Evolutionary conservation across 2,329 filamentous ascomycete genomes (phyloP).

Genomic region (Trichophyton verrucosum): DNA sequence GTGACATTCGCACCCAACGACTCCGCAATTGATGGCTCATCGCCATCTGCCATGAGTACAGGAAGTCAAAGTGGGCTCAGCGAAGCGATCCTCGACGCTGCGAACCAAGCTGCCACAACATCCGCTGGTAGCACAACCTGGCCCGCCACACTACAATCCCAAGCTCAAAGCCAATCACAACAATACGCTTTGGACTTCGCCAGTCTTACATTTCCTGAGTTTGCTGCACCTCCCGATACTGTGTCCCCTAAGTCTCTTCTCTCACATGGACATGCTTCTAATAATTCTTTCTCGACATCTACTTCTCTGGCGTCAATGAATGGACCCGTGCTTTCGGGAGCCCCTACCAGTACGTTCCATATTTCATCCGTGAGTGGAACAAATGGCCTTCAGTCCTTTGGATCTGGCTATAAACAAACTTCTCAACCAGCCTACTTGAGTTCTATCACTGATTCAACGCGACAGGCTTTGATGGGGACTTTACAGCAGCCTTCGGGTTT

Average conservation of each 20-base stretch:
- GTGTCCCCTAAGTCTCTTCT: constrained; percentile 65
- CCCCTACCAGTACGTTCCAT: constrained; percentile 40
- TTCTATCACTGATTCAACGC: constrained; percentile 54
- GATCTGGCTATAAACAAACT: constrained; percentile 3
- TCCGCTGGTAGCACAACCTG: constrained; percentile 47
- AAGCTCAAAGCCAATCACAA: constrained; percentile 52
- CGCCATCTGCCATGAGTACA: constrained; percentile 89
- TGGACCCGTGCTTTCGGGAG: constrained; percentile 56
- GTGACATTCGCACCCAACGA: constrained; percentile 62
- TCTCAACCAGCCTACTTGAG: constrained; percentile 38
- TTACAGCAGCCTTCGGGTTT: constrained; percentile 45
- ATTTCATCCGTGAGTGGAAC: constrained; percentile 1
- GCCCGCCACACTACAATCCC: constrained; percentile 57
- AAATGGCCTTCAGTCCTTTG: not conserved
- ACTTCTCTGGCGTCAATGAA: constrained; percentile 64
- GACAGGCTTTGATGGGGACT: constrained; percentile 50
- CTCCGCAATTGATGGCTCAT: constrained; percentile 79
- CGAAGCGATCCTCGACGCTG: constrained; percentile 78
- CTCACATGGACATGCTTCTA: constrained; percentile 54
- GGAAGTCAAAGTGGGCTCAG: constrained; percentile 84
- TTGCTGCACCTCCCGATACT: constrained; percentile 56
- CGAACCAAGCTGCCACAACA: constrained; percentile 46
- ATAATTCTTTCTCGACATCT: constrained; percentile 68
- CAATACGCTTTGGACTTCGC: constrained; percentile 61
- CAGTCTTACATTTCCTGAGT: constrained; percentile 54